phyloP scores from a whole-genome alignment of 352 stramenopile species.

The Globisporangium echinulatum region DNA sequence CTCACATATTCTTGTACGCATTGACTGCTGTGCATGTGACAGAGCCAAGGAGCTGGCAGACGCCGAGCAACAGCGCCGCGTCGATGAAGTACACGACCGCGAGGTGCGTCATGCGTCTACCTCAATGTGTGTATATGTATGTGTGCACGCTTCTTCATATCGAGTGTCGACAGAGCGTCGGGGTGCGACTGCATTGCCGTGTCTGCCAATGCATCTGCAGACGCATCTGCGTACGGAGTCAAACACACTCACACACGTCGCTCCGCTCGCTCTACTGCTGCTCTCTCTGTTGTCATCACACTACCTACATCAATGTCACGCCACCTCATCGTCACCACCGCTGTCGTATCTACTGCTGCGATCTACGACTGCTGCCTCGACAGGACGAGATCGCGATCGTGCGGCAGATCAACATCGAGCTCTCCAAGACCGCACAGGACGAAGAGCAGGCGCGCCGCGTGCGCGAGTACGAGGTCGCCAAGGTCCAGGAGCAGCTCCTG shows the following conservation, averaged over 20 bases:
- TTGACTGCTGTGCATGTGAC: too few species aligned
- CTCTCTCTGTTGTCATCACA: not conserved
- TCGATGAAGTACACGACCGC: constrained; percentile 40
- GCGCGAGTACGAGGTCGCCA: constrained; percentile 53
- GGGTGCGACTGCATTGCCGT: too few species aligned
- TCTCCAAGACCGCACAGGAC: constrained; percentile 47
- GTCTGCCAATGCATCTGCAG: too few species aligned
- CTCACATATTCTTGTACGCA: not conserved
- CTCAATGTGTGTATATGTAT: too few species aligned
- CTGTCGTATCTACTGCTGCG: not conserved
- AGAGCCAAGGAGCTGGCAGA: constrained; percentile 50
- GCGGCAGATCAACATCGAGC: constrained; percentile 71
- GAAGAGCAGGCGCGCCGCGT: constrained; percentile 60
- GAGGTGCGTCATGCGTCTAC: constrained; percentile 17
- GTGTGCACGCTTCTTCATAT: too few species aligned
- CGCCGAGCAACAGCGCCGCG: constrained; percentile 43
- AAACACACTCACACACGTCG: not conserved
- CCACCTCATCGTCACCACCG: too few species aligned
- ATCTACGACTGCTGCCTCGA: not conserved
- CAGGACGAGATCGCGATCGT: constrained; percentile 56
- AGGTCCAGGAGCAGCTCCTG: constrained; percentile 55
- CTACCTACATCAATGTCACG: too few species aligned
- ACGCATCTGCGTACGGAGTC: not conserved
- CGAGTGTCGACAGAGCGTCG: too few species aligned
- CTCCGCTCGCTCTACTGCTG: not conserved